These are phyloP conservation scores for Acephala macrosclerotiorum DNA, from an alignment of 2,329 filamentous ascomycete genomes.

Conservation along the genomic window DNA sequence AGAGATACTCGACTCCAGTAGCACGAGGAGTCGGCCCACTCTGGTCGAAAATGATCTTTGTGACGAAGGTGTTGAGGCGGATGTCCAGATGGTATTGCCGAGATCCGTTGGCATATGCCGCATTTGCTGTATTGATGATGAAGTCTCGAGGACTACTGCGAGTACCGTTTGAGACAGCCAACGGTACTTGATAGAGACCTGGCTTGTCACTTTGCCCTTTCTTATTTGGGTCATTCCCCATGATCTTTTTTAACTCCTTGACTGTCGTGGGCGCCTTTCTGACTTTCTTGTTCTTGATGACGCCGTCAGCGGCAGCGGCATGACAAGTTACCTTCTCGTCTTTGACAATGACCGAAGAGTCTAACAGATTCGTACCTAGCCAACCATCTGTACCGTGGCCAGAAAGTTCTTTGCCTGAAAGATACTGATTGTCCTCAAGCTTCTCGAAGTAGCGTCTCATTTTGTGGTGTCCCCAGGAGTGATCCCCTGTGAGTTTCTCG, in stretches of 20 bases:
- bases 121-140: conserved; percentile 35
- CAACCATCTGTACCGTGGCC: conserved; percentile 38
- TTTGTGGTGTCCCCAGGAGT: conserved; percentile 36
- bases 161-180: conserved; percentile 28
- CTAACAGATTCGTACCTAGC: conserved; percentile 36
- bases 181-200: conserved; percentile 38
- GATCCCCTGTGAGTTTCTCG: neutral
- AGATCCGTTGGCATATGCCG: conserved; percentile 26
- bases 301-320: neutral
- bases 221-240: conserved; percentile 36
- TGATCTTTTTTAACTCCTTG: conserved; percentile 23
- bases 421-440: conserved; percentile 53
- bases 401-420: conserved; percentile 45
- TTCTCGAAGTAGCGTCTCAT: conserved; percentile 52
- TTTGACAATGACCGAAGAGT: conserved; percentile 23
- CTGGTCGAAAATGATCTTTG: conserved; percentile 48
- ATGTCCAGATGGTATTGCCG: conserved; percentile 35
- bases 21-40: conserved; percentile 39
- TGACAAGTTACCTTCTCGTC: neutral
- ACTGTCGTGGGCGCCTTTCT: conserved; percentile 29
- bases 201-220: conserved; percentile 31
- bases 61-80: conserved; percentile 45
- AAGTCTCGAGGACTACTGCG: conserved; percentile 31
- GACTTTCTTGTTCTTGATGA: conserved; percentile 30
- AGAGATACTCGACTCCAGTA: conserved; percentile 51